phyloP scores from a whole-genome alignment of 2,329 filamentous ascomycete species.

The Verticillium nonalfalfae region DNA sequence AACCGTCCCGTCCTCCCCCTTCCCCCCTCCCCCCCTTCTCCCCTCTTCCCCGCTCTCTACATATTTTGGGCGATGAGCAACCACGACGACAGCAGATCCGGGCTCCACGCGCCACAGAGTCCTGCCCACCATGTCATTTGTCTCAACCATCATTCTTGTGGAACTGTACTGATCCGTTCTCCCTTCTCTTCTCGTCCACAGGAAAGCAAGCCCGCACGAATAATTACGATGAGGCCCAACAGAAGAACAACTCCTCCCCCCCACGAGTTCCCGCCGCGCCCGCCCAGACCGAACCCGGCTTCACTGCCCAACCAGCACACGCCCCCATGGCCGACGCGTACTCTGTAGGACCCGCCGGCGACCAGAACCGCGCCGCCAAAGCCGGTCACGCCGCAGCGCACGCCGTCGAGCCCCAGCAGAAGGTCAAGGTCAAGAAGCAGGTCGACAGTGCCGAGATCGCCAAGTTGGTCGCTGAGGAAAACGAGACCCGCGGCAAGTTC shows the following conservation, averaged over 20 bases:
- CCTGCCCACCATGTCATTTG: background rate
- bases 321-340: constrained; percentile 53
- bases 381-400: constrained; percentile 60
- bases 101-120: background rate
- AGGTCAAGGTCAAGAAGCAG: constrained; percentile 30
- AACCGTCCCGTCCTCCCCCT: background rate
- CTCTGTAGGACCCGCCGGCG: constrained; percentile 53
- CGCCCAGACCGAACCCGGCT: background rate
- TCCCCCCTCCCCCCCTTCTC: background rate
- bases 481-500: constrained; percentile 76
- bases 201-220: constrained; percentile 82
- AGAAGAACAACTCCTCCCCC: constrained; percentile 45
- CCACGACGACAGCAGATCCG: background rate
- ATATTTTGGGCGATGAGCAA: background rate
- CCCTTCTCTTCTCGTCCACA: constrained; percentile 19
- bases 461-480: constrained; percentile 86
- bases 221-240: constrained; percentile 44
- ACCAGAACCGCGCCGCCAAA: constrained; percentile 62
- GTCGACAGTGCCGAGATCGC: constrained; percentile 66
- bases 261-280: constrained; percentile 25
- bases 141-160: background rate
- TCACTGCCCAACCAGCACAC: constrained; percentile 32
- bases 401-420: constrained; percentile 56
- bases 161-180: constrained; percentile 10
- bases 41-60: background rate